Base-by-base conservation (phyloP, 192 early-diverging fungal genomes). In the Coemansia sp. region DNA sequence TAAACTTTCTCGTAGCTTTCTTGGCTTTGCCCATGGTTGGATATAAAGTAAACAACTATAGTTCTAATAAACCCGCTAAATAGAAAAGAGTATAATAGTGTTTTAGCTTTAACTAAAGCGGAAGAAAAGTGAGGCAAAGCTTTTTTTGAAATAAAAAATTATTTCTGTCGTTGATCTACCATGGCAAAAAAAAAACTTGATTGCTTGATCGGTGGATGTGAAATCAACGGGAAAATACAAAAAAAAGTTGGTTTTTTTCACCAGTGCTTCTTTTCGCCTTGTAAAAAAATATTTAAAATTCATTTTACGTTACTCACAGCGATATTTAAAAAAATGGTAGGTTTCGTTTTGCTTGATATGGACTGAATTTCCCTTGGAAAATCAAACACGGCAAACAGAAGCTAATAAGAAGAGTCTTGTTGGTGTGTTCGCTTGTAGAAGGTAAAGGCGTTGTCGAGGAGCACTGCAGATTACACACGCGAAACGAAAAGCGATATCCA, bases 391-490 rank as follows among this genome's bases (percentile, higher is more conserved):
- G 38, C 7, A 40, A 11, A 3, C 5, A 40, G 33, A 10, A 40
- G 59, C 20, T 36, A 52, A 48, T 25, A 54, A 19, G 29, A 8
- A 25, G 4, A 13, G 23, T 22, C n/a, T 29, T 53, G 15, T 29
- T 54, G 52, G 19, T 54, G 35, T 9, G 34, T 13, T 13, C 11
- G 8, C 52, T 41, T 70, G 68, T 82, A 90, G 97, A 99, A 97
- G 89, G 88, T 99, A 38, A 97, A 98, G 78, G 91, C 94, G 33
- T 87, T 99, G 33, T 92, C 90, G 33, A 89, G 97, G 13, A 89
- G 87, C 58, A 83, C 89, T 6, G 86, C 84, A 32, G 90, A 93
- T 41, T 89, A 87, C 60, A 86, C 87, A 6, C 92, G 95, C 41
- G 89, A 94, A 66, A 86, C 93, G 34, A 83, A 86, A 15, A 88